phyloP scores from a whole-genome alignment of 768 basidiomycete species.

The Hemileccinum impolitum region DNA sequence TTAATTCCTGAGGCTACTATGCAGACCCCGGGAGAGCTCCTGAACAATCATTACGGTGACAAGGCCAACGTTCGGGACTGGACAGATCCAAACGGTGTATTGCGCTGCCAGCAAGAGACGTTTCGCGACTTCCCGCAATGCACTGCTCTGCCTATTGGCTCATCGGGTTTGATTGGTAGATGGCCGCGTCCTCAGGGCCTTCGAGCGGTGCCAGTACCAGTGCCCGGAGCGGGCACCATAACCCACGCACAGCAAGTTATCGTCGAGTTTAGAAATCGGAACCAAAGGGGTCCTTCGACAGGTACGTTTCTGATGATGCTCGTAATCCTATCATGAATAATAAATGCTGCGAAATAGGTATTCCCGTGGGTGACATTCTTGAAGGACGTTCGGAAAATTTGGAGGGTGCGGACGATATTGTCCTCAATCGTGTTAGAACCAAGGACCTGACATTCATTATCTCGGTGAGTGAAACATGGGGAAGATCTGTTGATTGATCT shows the following conservation, averaged over 20 bases:
- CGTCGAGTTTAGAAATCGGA: conserved; percentile 4
- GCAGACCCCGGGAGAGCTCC: conserved; percentile 7
- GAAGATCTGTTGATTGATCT: background rate
- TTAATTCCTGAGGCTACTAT: background rate
- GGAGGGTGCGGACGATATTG: background rate
- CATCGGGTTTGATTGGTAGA: background rate
- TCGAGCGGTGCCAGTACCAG: background rate
- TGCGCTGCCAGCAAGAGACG: background rate
- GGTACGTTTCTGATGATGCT: background rate
- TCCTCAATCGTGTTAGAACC: background rate
- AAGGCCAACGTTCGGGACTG: background rate
- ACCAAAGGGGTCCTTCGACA: background rate
- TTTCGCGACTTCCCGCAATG: background rate
- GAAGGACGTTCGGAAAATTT: background rate
- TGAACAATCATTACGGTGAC: background rate
- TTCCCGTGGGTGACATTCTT: background rate
- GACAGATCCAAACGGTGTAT: background rate
- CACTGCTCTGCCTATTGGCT: background rate
- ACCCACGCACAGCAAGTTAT: too few species aligned
- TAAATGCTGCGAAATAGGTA: background rate
- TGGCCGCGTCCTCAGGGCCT: background rate
- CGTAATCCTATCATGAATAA: background rate
- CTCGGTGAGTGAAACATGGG: background rate
- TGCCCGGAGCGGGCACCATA: background rate
- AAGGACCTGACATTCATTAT: background rate